These are phyloP conservation scores for Ophiosphaerella korrae DNA, from an alignment of 2,329 filamentous ascomycete genomes.

Conservation along the genomic window DNA sequence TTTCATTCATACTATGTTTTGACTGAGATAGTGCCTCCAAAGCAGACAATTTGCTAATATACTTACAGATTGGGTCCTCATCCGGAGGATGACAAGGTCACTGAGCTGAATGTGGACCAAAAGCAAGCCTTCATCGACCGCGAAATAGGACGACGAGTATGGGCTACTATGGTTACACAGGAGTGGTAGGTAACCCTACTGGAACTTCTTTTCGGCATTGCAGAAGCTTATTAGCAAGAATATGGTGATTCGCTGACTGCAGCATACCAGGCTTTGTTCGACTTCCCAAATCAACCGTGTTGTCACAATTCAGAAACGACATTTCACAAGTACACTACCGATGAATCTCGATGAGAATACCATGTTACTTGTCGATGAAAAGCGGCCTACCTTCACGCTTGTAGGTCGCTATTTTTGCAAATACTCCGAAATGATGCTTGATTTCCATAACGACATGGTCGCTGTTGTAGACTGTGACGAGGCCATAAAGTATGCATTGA, in stretches of 20 bases:
- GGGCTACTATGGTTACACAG: conserved; percentile 48
- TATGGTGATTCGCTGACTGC: background rate
- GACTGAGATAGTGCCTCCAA: background rate
- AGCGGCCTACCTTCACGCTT: conserved; percentile 38
- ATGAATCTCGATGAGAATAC: conserved; percentile 47
- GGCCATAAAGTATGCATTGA: conserved; percentile 47
- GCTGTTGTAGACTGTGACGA: conserved; percentile 39
- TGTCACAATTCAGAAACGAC: conserved; percentile 38
- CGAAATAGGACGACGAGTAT: conserved; percentile 49
- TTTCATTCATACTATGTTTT: background rate
- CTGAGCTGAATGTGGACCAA: conserved; percentile 23
- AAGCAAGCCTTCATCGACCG: conserved; percentile 36
- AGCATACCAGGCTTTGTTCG: conserved; percentile 37
- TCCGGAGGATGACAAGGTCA: conserved; percentile 29
- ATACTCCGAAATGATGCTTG: conserved; percentile 47
- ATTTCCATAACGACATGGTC: conserved; percentile 47
- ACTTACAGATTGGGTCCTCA: conserved; percentile 26
- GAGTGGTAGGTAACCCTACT: conserved; percentile 43
- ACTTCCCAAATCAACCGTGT: conserved; percentile 49
- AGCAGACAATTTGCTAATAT: background rate
- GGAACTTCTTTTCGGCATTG: background rate
- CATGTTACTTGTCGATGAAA: conserved; percentile 23
- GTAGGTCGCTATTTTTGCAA: conserved; percentile 38
- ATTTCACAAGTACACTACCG: conserved; percentile 44
- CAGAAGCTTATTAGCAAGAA: too few species aligned